These are phyloP conservation scores for Colletotrichum sublineola DNA, from an alignment of 2,329 filamentous ascomycete species.

Conservation along the genomic window DNA sequence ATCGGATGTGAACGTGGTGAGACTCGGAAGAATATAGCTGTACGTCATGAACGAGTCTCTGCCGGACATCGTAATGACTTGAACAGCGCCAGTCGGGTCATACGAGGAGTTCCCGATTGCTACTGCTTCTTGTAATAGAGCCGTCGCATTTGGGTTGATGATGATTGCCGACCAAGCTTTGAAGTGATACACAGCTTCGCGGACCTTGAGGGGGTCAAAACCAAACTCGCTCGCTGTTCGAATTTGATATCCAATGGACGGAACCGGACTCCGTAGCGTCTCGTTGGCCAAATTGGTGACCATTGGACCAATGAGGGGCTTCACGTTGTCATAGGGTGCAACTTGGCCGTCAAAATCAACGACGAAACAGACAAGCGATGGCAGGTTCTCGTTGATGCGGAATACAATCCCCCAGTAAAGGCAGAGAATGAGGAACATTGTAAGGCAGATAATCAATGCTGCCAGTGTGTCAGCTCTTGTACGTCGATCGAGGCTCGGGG, in stretches of 20 bases:
- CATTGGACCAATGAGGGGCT: constrained; percentile 13
- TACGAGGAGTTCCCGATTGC: constrained; percentile 20
- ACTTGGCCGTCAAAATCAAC: constrained; percentile 28
- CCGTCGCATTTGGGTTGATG: constrained; percentile 27
- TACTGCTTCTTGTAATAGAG: constrained; percentile 17
- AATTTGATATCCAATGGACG: constrained; percentile 31
- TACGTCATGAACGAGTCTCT: constrained; percentile 33
- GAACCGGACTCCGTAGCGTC: constrained; percentile 9
- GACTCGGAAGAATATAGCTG: constrained; percentile 30
- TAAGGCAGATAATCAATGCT: constrained; percentile 27
- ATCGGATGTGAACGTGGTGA: constrained; percentile 17
- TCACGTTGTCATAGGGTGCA: constrained; percentile 1
- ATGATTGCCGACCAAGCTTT: constrained; percentile 27
- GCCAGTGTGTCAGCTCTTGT: background rate
- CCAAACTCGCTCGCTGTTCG: constrained; percentile 24
- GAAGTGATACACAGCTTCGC: constrained; percentile 31
- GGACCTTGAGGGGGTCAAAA: constrained; percentile 23
- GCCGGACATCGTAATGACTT: constrained; percentile 28
- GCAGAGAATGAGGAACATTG: constrained; percentile 18
- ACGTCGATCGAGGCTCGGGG: background rate
- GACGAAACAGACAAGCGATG: constrained; percentile 24
- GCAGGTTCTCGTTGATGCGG: constrained; percentile 26
- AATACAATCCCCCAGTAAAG: constrained; percentile 32
- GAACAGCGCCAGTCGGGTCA: constrained; percentile 29
- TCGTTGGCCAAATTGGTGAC: constrained; percentile 22